Evolutionary conservation across 345 rosid species (phyloP), one percentile per base, ranked within the genome.

Genomic region (Citrus hindsii): DNA sequence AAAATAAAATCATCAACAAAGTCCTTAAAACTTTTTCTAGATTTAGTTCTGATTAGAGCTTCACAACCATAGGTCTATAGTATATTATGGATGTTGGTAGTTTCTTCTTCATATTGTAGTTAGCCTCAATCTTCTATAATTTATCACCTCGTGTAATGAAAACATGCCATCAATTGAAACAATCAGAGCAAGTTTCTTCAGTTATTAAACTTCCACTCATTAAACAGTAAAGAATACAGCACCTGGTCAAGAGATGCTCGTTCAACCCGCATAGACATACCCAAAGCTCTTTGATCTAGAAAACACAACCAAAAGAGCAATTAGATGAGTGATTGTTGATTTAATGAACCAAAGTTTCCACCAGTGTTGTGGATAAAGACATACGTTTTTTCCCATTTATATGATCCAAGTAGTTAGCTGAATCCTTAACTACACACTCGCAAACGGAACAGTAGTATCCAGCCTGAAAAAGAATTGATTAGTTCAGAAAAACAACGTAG

Each of bases 361-460:
- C 63, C 35, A 60, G 18, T 56, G 32, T n/a, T 10, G 9, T 67
- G 55, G 53, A 75, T 51, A 30, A 70, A 4, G 22, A 82, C 94
- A 2, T 87, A 94, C 99, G 99, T 83, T 96, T 96, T 80, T 96
- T 96, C 78, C 98, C 99, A 91, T 96, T 96, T 51, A 94, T 96
- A 82, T 96, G 99, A 86, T 96, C 99, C 86, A 96, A 88, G 90
- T 96, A 96, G 91, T 94, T 96, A 25, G 98, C 99, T 6, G 99
- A 96, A 86, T 96, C 99, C 92, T 96, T 94, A 33, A 96, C 99
- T 18, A 94, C 98, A 83, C 98, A 96, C 73, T 94, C 95, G 68
- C 99, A 96, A 76, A 94, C 99, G 4, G 92, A 88, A 82, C 99
- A 96, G 83, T 81, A 96, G 85, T 94, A 96, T 78, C 99, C 98